These are phyloP conservation scores for Lunularia cruciata DNA, from an alignment of 225 moss, liverwort and hornwort species.

Conservation along the genomic window DNA sequence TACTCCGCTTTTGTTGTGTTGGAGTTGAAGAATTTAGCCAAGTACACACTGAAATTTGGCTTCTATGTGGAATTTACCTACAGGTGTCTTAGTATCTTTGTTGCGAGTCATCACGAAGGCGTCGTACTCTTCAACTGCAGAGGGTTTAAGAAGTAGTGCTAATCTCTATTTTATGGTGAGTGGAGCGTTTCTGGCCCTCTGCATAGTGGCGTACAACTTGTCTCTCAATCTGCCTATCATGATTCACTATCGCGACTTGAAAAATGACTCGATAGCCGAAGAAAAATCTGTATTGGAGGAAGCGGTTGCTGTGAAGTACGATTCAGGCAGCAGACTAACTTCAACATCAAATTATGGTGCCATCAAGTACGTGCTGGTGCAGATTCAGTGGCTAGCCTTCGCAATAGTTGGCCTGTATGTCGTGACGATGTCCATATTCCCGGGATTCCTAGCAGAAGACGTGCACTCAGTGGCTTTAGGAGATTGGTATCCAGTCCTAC, in stretches of 20 bases:
- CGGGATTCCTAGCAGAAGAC: constrained; percentile 67
- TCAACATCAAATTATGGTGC: not conserved
- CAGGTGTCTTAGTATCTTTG: constrained; percentile 68
- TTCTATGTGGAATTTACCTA: no score
- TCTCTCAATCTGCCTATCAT: constrained; percentile 72
- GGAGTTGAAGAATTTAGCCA: no score
- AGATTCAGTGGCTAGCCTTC: constrained; percentile 10
- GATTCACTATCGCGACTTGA: constrained; percentile 63
- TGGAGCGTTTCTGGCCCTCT: constrained; percentile 49
- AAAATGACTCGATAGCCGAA: constrained; percentile 23
- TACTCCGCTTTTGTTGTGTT: no score
- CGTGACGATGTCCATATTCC: constrained; percentile 65
- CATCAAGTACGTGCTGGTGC: not conserved
- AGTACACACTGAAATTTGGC: no score
- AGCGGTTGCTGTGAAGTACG: not conserved
- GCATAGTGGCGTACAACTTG: constrained; percentile 64
- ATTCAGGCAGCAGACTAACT: not conserved
- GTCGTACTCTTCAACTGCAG: constrained; percentile 47
- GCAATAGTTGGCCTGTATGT: constrained; percentile 40
- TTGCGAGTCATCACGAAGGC: constrained; percentile 73
- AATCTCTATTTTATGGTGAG: constrained; percentile 72
- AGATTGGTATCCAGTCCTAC: constrained; percentile 74
- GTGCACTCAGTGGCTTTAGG: constrained; percentile 60
- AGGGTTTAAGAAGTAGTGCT: constrained; percentile 66
- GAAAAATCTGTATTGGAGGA: not conserved